Base-by-base conservation (phyloP, 2,329 filamentous ascomycete genomes). In the Exophiala sideris region DNA sequence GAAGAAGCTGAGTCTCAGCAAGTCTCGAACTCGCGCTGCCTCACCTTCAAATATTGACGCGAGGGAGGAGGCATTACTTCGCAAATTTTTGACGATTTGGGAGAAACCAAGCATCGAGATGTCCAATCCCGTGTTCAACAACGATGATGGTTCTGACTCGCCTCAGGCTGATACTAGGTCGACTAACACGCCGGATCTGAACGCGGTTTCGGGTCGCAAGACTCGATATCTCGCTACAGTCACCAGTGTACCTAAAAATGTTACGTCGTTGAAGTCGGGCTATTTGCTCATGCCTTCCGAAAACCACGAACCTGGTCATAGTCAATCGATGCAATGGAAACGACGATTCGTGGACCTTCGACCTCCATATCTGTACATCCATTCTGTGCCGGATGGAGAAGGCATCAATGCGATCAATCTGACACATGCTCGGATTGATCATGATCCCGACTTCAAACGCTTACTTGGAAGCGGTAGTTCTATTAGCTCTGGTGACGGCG, bases 321-420 rank as follows among this genome's bases (percentile, higher is more conserved):
- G 46, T 38, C 34, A 45, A 7, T 89, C 86, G 34, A 88, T 85
- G 18, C 83, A 87, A 57, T 99, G 94, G 94, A 82, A 94, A 24
- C 89, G 91, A 64, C 86, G 92, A 39, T 97, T 95, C 67, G 89
- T 96, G 46, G 94, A 99, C 72, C 81, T 99, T 24, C 84, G 94
- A 32, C 82, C 88, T 48, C 94, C 94, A 0, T 99, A 97, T 68
- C 79, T 99, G 49, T 91, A 97, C 70, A 83, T 99, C 34, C 89
- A 97, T 72, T 88, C 84, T 20, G 85, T 87, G 0, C 84, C 86
- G 0, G 88, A 95, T 38, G 91, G 92, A 14, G 94, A 97, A 63
- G 92, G 96, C 71, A 81, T 96, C 42, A 89, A 87, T 50, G 86
- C 94, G 8, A 89, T 97, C 64, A 95, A 92, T 67, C 78, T 99